Conservation (phyloP, 2,329 filamentous ascomycete species). For the Raffaelea arxii region DNA sequence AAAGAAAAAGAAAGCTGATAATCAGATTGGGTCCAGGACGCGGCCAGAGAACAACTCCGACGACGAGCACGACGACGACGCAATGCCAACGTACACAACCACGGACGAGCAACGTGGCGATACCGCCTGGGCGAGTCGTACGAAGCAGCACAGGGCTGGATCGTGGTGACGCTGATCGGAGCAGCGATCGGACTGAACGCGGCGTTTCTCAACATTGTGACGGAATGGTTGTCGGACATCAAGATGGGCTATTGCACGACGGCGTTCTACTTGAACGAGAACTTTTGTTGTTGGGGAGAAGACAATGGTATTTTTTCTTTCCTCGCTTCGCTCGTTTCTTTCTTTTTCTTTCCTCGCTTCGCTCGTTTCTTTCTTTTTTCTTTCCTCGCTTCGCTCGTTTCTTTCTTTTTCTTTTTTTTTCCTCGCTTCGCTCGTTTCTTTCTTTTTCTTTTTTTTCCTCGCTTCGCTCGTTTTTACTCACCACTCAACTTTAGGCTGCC, state of each 20-base stretch:
- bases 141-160: slow-evolving; percentile 95
- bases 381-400: not conserved
- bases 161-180: slow-evolving; percentile 89
- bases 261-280: slow-evolving; percentile 93
- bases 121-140: slow-evolving; percentile 77
- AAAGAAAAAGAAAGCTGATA: slow-evolving; percentile 22
- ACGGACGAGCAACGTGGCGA: slow-evolving; percentile 62
- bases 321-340: not conserved
- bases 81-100: slow-evolving; percentile 62
- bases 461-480: not conserved
- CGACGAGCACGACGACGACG: slow-evolving; percentile 67
- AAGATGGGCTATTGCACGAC: slow-evolving; percentile 95
- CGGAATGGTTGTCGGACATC: slow-evolving; percentile 92
- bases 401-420: slow-evolving; percentile 8
- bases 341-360: not conserved
- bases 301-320: slow-evolving; percentile 53
- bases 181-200: slow-evolving; percentile 90
- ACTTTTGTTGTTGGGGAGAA: slow-evolving; percentile 96
- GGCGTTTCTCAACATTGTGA: slow-evolving; percentile 86
- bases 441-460: slow-evolving; percentile 21
- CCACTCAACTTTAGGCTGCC: slow-evolving; percentile 49
- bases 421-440: not conserved
- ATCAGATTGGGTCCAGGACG: slow-evolving; percentile 95
- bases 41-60: slow-evolving; percentile 76
- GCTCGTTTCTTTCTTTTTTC: slow-evolving; percentile 20